Base-by-base conservation (phyloP, 805 yeast genomes). In the Priceomyces carsonii region DNA sequence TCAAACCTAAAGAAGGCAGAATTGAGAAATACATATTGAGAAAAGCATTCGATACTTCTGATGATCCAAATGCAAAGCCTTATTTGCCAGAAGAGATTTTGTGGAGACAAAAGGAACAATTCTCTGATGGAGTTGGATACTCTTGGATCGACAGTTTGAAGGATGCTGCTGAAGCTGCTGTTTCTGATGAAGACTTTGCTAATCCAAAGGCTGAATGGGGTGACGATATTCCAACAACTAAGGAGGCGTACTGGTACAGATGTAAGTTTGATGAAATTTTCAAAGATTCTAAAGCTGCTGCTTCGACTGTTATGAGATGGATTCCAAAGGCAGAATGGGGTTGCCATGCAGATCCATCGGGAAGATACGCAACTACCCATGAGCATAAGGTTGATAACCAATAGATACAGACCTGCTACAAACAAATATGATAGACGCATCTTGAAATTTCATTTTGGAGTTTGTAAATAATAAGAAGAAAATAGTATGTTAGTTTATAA, bases 271-370 rank as follows among this genome's bases (percentile, higher is more conserved):
- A 93, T 67, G 95, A 85, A 55, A 69, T 87, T 53, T 93, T 89
- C 85, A 48, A 55, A 33, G 85, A 90, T 43, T 10, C 14, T 5
- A 81, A 82, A 53, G 93, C 96, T 48, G 99, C 95, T 47, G 97
- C 96, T 40, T 71, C 80, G 26, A 93, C 99, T 13, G 99, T 93
- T 42, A 89, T 87, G 97, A 85, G 99, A 77, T 93, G 99, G 99
- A 70, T 93, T 67, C 99, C 99, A 62, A 93, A 93, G 77, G 98
- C 98, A 45, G 99, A 93, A 66, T 93, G 99, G 99, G 99, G 99
- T 50, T 93, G 99, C 71, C 89, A 90, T 57, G 96, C 83, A 55
- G 99, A 93, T 68, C 99, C 99, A 36, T 85, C 96, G 38, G 99
- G 99, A 48, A 86, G 99, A 73, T 91, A 74, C 60, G 97, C 95